Conservation (phyloP, 2,329 filamentous ascomycete genomes). For the Diaporthe eres region DNA sequence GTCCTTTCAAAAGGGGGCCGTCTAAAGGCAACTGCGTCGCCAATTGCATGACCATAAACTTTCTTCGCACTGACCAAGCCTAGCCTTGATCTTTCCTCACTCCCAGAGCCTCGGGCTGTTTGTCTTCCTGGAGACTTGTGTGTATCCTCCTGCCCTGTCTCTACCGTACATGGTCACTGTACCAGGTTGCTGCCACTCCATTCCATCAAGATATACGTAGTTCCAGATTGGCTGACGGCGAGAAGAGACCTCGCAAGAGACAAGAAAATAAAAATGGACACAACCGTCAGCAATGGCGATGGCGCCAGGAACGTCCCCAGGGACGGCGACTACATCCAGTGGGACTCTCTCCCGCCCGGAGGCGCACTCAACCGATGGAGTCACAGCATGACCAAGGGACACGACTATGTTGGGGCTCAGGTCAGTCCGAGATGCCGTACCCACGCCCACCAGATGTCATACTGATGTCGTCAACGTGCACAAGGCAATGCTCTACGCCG, state of each 20-base stretch:
- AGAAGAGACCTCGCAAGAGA: constrained; percentile 19
- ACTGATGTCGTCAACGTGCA: background rate
- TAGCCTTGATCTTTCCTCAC: background rate
- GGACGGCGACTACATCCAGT: constrained; percentile 68
- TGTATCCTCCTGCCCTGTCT: background rate
- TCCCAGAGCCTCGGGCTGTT: background rate
- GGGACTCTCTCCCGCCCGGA: constrained; percentile 65
- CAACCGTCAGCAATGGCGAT: background rate
- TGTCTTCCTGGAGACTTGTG: background rate
- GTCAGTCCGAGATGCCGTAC: constrained; percentile 56
- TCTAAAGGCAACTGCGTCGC: background rate
- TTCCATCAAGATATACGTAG: background rate
- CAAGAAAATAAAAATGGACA: background rate
- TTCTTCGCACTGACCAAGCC: background rate
- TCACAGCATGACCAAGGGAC: constrained; percentile 82
- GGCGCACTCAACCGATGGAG: constrained; percentile 86
- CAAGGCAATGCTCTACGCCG: constrained; percentile 94
- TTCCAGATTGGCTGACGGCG: background rate
- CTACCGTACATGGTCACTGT: background rate
- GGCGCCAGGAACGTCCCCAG: constrained; percentile 54
- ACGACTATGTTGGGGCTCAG: constrained; percentile 94
- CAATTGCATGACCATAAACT: background rate
- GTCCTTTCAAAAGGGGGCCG: background rate
- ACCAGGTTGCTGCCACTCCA: background rate
- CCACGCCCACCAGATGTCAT: background rate